These are phyloP conservation scores for Scheffersomyces coipomensis DNA, from an alignment of 805 yeast genomes.

Conservation along the genomic window DNA sequence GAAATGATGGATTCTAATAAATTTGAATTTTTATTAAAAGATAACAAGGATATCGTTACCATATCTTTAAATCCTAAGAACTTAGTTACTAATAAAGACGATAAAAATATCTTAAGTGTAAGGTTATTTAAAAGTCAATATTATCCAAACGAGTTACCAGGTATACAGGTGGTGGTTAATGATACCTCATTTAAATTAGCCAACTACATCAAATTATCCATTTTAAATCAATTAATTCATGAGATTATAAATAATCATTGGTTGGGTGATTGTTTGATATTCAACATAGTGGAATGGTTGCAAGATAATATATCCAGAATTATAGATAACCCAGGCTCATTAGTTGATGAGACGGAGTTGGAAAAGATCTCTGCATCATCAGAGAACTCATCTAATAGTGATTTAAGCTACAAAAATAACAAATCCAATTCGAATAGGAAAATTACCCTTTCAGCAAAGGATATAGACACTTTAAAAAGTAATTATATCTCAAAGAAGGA, in stretches of 20 bases:
- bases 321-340: conserved; percentile 73
- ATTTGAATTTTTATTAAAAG: conserved; percentile 14
- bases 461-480: conserved; percentile 8
- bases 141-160: conserved; percentile 72
- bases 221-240: conserved; percentile 45
- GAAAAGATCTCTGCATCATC: conserved; percentile 6
- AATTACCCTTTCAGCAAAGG: conserved; percentile 1
- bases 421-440: background rate
- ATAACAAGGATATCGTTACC: conserved; percentile 29
- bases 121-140: conserved; percentile 24
- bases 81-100: conserved; percentile 4
- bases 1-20: conserved; percentile 46
- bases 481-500: conserved; percentile 24
- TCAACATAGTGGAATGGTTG: conserved; percentile 73
- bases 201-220: conserved; percentile 64
- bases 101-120: conserved; percentile 16
- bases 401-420: background rate
- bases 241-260: conserved; percentile 42
- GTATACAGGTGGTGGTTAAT: conserved; percentile 51
- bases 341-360: conserved; percentile 21
- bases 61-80: conserved; percentile 16
- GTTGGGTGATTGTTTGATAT: conserved; percentile 71
- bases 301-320: conserved; percentile 58
- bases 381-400: background rate
- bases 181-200: conserved; percentile 55